A percentile compares a stretch with the other conserved stretches of the same genome.
Conservation (phyloP, 192 early-diverging fungal genomes). For the Martensiomyces pterosporus region DNA sequence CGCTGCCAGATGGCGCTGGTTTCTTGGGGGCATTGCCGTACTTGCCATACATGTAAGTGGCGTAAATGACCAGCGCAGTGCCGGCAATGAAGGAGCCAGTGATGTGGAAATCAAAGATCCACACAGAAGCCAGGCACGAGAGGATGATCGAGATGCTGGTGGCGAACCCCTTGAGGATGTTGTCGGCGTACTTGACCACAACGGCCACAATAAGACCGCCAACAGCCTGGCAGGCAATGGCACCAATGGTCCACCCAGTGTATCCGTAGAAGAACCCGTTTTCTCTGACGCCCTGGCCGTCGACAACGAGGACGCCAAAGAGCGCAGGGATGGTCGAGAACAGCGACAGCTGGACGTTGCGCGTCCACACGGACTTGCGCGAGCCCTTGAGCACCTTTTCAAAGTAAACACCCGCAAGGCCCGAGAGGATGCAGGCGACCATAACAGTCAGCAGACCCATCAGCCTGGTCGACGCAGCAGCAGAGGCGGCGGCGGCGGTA, state of each 20-base stretch:
- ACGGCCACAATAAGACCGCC: conserved; percentile 94
- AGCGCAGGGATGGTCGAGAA: conserved; percentile 78
- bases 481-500: background rate
- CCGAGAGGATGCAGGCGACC: conserved; percentile 84
- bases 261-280: conserved; percentile 94
- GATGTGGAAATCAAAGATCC: conserved; percentile 78
- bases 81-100: conserved; percentile 71
- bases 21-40: background rate
- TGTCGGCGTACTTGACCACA: conserved; percentile 98
- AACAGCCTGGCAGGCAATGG: conserved; percentile 83
- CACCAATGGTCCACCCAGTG: conserved; percentile 70
- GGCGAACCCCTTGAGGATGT: conserved; percentile 99
- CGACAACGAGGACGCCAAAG: conserved; percentile 73
- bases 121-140: conserved; percentile 77
- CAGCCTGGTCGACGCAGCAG: conserved; percentile 26
- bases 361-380: conserved; percentile 77
- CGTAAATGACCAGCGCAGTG: conserved; percentile 65
- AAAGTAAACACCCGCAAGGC: conserved; percentile 97
- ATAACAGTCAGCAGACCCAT: conserved; percentile 76
- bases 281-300: conserved; percentile 61
- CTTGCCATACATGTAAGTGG: conserved; percentile 70
- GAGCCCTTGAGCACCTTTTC: conserved; percentile 95
- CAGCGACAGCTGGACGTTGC: conserved; percentile 90
- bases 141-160: conserved; percentile 94
- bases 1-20: background rate